A percentile compares a stretch with the other conserved stretches of the same genome.
Evolutionary conservation across 2,329 filamentous ascomycete genomes (phyloP).

Genomic region (Grosmannia penicillata): DNA sequence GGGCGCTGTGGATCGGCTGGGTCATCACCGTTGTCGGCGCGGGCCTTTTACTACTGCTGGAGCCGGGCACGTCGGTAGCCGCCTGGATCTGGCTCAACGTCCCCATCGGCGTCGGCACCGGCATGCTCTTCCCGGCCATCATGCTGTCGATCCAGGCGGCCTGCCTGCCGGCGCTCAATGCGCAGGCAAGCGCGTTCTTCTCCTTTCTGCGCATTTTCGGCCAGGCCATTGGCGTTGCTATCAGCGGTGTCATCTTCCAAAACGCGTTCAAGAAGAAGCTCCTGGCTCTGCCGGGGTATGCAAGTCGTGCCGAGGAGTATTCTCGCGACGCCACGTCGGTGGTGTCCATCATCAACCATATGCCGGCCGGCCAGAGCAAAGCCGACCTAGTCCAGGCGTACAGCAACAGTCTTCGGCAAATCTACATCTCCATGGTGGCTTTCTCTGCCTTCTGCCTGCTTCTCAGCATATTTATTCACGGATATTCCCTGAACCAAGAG

Average conservation of each 20-base stretch:
- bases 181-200: constrained; percentile 23
- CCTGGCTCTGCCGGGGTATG: constrained; percentile 5
- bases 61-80: constrained; percentile 10
- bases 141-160: constrained; percentile 24
- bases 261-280: constrained; percentile 15
- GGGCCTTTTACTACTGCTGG: constrained; percentile 12
- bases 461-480: constrained; percentile 35
- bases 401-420: constrained; percentile 34
- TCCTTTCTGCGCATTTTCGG: constrained; percentile 25
- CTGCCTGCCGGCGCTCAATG: constrained; percentile 20
- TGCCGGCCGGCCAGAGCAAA: constrained; percentile 25
- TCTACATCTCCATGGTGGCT: constrained; percentile 38
- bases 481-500: constrained; percentile 30
- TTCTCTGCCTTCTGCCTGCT: constrained; percentile 34
- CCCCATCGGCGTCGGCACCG: constrained; percentile 21
- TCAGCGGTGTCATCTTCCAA: constrained; percentile 25
- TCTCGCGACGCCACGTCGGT: constrained; percentile 38
- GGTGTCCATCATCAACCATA: constrained; percentile 37
- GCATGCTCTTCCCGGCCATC: constrained; percentile 23
- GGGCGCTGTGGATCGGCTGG: constrained; percentile 16
- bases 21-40: constrained; percentile 13
- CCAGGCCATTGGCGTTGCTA: constrained; percentile 24
- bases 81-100: constrained; percentile 22
- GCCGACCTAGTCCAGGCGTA: constrained; percentile 25
- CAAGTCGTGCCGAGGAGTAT: constrained; percentile 22